These are phyloP conservation scores for Yamadazyma siamensis DNA, from an alignment of 1,139 yeast genomes.

Conservation along the genomic window DNA sequence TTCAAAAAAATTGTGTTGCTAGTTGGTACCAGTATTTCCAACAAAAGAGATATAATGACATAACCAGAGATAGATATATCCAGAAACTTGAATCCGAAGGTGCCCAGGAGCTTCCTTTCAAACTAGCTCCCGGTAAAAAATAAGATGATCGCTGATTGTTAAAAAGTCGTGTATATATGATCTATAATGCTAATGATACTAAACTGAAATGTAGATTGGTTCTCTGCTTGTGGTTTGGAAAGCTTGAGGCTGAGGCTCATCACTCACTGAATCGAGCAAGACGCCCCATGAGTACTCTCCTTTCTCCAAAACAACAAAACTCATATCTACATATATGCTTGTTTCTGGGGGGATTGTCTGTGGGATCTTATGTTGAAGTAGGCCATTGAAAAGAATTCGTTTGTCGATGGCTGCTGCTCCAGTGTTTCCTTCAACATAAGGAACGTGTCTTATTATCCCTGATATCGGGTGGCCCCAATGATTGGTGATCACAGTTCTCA, in stretches of 20 bases:
- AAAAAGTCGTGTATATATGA: conserved; percentile 1
- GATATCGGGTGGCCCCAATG: conserved; percentile 33
- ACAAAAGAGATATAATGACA: conserved; percentile 44
- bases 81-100: conserved; percentile 45
- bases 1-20: conserved; percentile 41
- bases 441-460: conserved; percentile 68
- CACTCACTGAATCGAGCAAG: conserved; percentile 49
- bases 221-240: conserved; percentile 26
- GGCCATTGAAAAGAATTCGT: conserved; percentile 59
- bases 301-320: conserved; percentile 59
- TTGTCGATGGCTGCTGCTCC: conserved; percentile 42
- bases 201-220: conserved; percentile 32
- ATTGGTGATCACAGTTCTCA: conserved; percentile 46
- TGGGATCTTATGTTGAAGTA: conserved; percentile 52
- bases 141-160: too few species aligned
- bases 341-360: conserved; percentile 32
- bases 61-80: conserved; percentile 40
- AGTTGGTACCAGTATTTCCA: conserved; percentile 48
- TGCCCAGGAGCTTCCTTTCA: conserved; percentile 47
- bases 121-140: conserved; percentile 25
- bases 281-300: conserved; percentile 84
- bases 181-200: background rate
- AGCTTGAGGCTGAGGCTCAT: conserved; percentile 7
- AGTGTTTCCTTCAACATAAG: conserved; percentile 27
- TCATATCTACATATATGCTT: conserved; percentile 31